Percentiles rank a stretch among this genome's conserved stretches.
Evolutionary conservation across 148 eudicot species (phyloP).

Genomic region (Drosera capensis): DNA sequence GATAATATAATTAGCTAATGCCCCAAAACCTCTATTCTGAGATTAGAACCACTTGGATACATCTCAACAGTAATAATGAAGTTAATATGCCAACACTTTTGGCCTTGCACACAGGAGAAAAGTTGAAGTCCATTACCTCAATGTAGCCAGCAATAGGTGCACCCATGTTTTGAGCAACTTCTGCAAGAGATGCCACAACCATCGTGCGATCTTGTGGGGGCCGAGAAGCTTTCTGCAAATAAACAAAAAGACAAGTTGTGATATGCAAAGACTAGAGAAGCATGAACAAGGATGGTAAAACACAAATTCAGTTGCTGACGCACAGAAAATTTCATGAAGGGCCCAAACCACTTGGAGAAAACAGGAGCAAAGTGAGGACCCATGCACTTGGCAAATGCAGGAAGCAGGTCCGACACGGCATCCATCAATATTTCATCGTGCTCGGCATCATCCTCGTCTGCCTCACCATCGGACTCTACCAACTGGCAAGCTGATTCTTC

Average conservation of each 20-base stretch:
- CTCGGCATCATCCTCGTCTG: slow-evolving; percentile 57
- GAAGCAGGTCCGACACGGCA: slow-evolving; percentile 97
- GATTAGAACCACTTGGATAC: too few relatives aligned
- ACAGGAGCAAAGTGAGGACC: slow-evolving; percentile 81
- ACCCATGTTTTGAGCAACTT: slow-evolving; percentile 99
- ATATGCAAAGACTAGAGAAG: slow-evolving; percentile 1
- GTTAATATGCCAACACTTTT: not conserved
- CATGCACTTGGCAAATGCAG: slow-evolving; percentile 88
- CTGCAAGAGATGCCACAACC: slow-evolving; percentile 98
- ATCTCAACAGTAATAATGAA: too few relatives aligned
- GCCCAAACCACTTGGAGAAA: slow-evolving; percentile 54
- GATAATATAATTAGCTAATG: too few relatives aligned
- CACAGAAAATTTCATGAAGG: slow-evolving; percentile 89
- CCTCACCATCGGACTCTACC: slow-evolving; percentile 78
- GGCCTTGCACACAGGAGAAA: not conserved
- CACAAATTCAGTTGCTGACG: slow-evolving; percentile 9
- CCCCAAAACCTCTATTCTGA: too few relatives aligned
- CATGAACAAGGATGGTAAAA: not conserved
- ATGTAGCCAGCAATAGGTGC: slow-evolving; percentile 74
- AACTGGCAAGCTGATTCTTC: slow-evolving; percentile 72
- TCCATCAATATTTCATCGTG: slow-evolving; percentile 98
- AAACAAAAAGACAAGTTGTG: slow-evolving; percentile 9
- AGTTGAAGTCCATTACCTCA: slow-evolving; percentile 37
- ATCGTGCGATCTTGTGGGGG: slow-evolving; percentile 93
- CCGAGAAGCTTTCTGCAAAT: slow-evolving; percentile 79